Base-by-base conservation (phyloP, 2,329 filamentous ascomycete species). In the Claviceps humidiphila region DNA sequence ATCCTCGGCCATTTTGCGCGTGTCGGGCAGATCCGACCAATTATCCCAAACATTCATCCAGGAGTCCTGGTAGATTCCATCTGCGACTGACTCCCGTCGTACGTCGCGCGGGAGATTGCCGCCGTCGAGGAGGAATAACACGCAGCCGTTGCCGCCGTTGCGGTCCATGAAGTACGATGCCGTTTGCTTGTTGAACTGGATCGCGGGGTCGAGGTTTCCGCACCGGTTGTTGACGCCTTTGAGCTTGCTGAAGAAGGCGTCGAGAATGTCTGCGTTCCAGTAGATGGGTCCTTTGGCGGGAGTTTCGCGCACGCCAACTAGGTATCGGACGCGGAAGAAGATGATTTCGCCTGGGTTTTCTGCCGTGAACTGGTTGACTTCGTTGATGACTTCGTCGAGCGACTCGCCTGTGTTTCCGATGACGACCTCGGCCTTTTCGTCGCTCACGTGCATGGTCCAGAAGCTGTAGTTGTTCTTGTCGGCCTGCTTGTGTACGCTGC, bases 401-500 rank as follows among this genome's bases (percentile, higher is more conserved):
- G 64, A 63, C 57, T 72, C 67, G 2, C 74, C 73, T n/a, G 71
- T 68, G 42, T 70, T 72, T 16, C 73, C 73, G 3, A 74, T 57
- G 60, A 68, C 69, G 2, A 66, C 58, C 4, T 64, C 60, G 39
- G 58, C 61, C 34, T 47, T 55, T 51, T 68, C 58, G 47, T 67
- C 61, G 48, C 64, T 68, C 53, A 73, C 70, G 50, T 74, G 68
- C 34, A 71, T 67, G 14, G 67, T 65, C 53, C 71, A 69, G 61
- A 69, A 74, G 41, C 68, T 55, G 17, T 60, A 59, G 5, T 53
- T 37, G 49, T 38, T 42, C 8, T 47, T 56, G 16, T 59, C 51
- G 7, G 50, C 47, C 7, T 53, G 39, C 2, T 53, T 44, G 50
- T 63, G 60, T 2, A 63, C 54, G 2, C 56, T 62, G 20, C 69